These are phyloP conservation scores for Cantharellus anzutake DNA, from an alignment of 768 basidiomycete species.

Conservation along the genomic window DNA sequence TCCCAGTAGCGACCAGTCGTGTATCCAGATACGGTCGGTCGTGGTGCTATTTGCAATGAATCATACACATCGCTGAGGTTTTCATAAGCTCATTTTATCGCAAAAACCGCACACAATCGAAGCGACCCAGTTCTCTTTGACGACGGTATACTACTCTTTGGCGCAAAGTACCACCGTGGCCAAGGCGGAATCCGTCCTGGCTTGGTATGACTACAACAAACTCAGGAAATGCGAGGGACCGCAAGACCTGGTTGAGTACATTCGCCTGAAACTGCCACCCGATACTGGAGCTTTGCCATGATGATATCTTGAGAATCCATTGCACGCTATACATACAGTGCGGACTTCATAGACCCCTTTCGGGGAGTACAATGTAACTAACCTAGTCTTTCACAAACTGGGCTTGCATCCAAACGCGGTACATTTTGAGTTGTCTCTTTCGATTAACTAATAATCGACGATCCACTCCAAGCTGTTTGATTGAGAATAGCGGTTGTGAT, in stretches of 20 bases:
- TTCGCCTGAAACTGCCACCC: not conserved
- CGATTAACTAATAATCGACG: conserved; percentile 80
- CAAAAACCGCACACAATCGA: conserved; percentile 2
- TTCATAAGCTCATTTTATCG: conserved; percentile 2
- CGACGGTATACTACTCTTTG: not conserved
- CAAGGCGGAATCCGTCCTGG: conserved; percentile 3
- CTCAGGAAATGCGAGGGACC: conserved; percentile 3
- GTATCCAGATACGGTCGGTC: conserved; percentile 6
- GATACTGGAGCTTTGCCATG: no score
- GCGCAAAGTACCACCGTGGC: not conserved
- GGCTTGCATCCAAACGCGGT: conserved; percentile 87
- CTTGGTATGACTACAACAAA: conserved; percentile 6
- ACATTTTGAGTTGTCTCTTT: conserved; percentile 93
- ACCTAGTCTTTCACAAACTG: conserved; percentile 27
- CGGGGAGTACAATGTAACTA: not conserved
- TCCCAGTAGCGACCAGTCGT: conserved; percentile 1
- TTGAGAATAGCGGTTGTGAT: conserved; percentile 47
- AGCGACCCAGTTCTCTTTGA: conserved; percentile 1
- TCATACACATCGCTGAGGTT: not conserved
- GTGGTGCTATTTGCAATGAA: not conserved
- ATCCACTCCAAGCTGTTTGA: conserved; percentile 79
- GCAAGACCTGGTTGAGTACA: not conserved
- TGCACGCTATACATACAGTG: no score
- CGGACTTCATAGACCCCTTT: no score
- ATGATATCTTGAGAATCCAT: no score